Conservation (phyloP, 306 rosid species). For the Inga oerstediana region DNA sequence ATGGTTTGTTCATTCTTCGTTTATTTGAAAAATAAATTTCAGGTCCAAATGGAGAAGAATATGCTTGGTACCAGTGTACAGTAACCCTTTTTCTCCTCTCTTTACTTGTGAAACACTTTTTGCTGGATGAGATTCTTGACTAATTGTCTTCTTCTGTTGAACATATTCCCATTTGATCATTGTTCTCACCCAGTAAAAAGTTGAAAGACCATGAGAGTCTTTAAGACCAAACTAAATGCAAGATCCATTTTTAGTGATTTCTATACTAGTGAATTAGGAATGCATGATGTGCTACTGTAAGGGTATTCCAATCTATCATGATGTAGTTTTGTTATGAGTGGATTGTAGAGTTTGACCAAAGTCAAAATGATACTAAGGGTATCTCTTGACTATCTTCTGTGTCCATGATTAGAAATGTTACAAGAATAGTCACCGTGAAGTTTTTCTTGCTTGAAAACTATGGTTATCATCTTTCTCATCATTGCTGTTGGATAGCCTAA, state of each 20-base stretch:
- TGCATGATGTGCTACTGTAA: background rate
- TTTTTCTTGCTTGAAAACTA: background rate
- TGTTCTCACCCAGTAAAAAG: background rate
- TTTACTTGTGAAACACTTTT: conserved; percentile 3
- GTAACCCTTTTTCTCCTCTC: conserved; percentile 48
- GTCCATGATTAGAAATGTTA: background rate
- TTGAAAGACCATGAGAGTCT: background rate
- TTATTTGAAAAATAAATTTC: conserved; percentile 37
- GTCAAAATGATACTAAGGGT: background rate
- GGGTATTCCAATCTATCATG: background rate
- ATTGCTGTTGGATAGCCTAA: too few relatives aligned
- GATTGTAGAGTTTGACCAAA: background rate
- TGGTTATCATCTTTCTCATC: background rate
- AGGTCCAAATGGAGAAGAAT: conserved; percentile 97
- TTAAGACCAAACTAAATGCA: background rate
- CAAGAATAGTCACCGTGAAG: background rate
- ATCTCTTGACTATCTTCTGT: background rate
- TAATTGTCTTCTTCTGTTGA: conserved; percentile 4
- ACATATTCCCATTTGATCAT: background rate
- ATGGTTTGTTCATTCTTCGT: background rate
- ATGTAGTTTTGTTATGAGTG: background rate
- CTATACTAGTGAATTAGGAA: background rate
- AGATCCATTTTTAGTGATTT: background rate
- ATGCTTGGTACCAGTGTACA: conserved; percentile 97
- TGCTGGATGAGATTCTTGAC: background rate